These are phyloP conservation scores for Scutellaria minor DNA, from an alignment of 257 asterid genomes.

Conservation along the genomic window DNA sequence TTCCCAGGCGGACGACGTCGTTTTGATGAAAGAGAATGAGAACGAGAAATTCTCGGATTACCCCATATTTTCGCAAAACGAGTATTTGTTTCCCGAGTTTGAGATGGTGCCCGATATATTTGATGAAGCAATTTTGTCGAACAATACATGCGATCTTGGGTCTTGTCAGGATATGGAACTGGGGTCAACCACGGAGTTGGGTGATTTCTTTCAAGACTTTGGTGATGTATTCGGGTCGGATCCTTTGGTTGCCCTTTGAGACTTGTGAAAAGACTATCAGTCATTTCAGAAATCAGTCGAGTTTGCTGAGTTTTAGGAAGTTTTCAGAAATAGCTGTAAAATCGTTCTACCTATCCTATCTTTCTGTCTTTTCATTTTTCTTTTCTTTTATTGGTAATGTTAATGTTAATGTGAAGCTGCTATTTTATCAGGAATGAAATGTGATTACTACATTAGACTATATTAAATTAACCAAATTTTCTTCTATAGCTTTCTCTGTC, in stretches of 20 bases:
- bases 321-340: slow-evolving; percentile 31
- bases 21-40: too few relatives aligned
- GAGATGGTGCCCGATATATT: slow-evolving; percentile 60
- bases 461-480: too few relatives aligned
- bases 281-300: not conserved
- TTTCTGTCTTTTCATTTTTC: not conserved
- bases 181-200: slow-evolving; percentile 49
- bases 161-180: slow-evolving; percentile 31
- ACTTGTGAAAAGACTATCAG: slow-evolving; percentile 18
- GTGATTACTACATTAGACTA: not conserved
- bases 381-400: not conserved
- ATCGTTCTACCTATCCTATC: not conserved
- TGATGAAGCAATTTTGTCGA: slow-evolving; percentile 41
- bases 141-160: slow-evolving; percentile 39
- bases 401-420: not conserved
- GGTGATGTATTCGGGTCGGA: slow-evolving; percentile 92
- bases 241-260: slow-evolving; percentile 63
- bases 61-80: slow-evolving; percentile 18
- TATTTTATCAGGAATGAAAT: slow-evolving; percentile 6
- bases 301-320: slow-evolving; percentile 42
- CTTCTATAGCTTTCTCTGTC: too few relatives aligned
- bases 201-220: slow-evolving; percentile 57
- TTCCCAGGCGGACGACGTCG: slow-evolving; percentile 38
- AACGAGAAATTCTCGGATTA: too few relatives aligned
- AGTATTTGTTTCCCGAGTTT: slow-evolving; percentile 47